Evolutionary conservation across 139 green algal genomes (phyloP), one percentile per base, ranked within the genome.

Genomic region (Chlamydomonas incerta): DNA sequence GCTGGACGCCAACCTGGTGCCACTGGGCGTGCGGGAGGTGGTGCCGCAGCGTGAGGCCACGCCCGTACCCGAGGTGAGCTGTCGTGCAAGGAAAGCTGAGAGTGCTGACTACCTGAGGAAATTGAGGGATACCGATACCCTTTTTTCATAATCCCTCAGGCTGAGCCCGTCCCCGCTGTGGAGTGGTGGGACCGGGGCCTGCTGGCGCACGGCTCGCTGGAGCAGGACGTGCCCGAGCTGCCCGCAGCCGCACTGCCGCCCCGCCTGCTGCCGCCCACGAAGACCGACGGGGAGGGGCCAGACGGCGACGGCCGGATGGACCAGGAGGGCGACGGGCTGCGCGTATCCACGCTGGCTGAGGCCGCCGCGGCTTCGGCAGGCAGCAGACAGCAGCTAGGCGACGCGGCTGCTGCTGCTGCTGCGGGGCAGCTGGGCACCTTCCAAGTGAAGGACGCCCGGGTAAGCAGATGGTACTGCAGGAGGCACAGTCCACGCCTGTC

Each of bases 131-230:
- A n/a, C n/a, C n/a, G n/a, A n/a, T n/a, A n/a, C n/a, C n/a, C n/a
- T n/a, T n/a, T n/a, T n/a, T n/a, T n/a, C 41, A 50, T 50, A 8
- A 50, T 0, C 34, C 60, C 2, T 0, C 81, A 80, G 62, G 57
- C 37, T 11, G 76, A 90, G 65, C 68, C 81, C 2, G 80, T 95
- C 0, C 96, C 96, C 1, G 93, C 94, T 1, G 93, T 98, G 72
- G 96, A 98, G 87, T 98, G 96, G 96, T 98, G 93, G 94, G 88
- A 92, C 46, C 72, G 80, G 0, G 55, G 71, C 46, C 89, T 98
- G 37, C 87, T 98, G 82, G 86, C 82, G 0, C 86, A 85, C 21
- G 90, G 82, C 20, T 91, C 57, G 35, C 96, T 96, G 71, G 92
- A 91, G 18, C 50, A 46, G 52, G 80, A 86, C 67, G 67, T 79